Evolutionary conservation across 164 flowering plant genomes (phyloP), one percentile per base, ranked within the genome.

Genomic region (Kingdonia uniflora): DNA sequence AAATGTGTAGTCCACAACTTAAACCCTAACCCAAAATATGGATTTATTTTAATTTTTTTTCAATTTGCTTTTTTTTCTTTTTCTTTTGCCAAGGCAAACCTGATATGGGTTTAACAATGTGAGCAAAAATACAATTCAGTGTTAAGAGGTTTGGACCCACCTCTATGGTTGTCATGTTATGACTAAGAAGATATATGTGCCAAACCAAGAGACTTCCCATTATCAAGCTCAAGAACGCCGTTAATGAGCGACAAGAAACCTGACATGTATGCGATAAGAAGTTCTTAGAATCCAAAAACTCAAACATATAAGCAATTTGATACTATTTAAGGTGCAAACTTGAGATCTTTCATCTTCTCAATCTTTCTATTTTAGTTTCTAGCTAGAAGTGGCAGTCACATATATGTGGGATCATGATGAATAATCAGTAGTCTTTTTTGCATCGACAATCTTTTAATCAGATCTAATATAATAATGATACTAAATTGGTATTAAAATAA

Each of bases 161-260:
- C 80, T 86, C 95, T 57, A 83, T 84, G 14, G 88, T 83, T 37
- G 95, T 83, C 95, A 78, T 69, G 47, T 86, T 87, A 42, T 61
- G 81, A 46, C 65, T 20, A 42, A 76, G 57, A 23, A 87, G 88
- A 68, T 71, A 81, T 60, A 80, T 60, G 71, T 84, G 81, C 95
- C 88, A 84, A 58, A 72, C 75, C 53, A 79, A 71, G 39, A 86
- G 71, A 57, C 74, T 74, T 56, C 77, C 80, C 13, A 84, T 64
- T n/a, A 65, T 67, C 48, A 71, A n/a, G 62, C 75, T 63, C 61
- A 84, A 65, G 43, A 57, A 63, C 47, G 61, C 11, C 65, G 53
- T 62, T 54, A 70, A n/a, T 3, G 60, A 20, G 19, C 85, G 88
- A 54, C 56, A 75, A 24, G 39, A 17, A 52, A 71, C 22, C 88